Conservation (phyloP, 345 rosid species). For the Eucalyptus pauciflora region DNA sequence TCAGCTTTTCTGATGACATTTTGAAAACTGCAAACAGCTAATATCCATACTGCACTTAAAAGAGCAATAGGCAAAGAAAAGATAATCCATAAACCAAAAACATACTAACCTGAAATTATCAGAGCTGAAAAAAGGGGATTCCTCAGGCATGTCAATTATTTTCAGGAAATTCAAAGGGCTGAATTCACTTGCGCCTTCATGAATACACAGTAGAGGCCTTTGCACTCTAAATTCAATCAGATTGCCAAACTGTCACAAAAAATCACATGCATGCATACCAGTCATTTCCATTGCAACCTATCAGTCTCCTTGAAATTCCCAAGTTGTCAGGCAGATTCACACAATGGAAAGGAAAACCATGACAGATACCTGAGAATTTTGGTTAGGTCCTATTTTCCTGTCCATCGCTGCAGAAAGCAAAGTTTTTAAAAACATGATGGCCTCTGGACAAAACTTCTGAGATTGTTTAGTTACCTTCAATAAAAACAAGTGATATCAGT, state of each 20-base stretch:
- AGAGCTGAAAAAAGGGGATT: conserved; percentile 55
- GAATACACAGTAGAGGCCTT: conserved; percentile 38
- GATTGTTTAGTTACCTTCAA: conserved; percentile 63
- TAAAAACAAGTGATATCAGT: background rate
- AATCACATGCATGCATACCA: background rate
- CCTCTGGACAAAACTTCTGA: conserved; percentile 81
- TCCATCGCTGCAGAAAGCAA: conserved; percentile 50
- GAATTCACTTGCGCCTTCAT: conserved; percentile 26
- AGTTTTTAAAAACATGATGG: conserved; percentile 51
- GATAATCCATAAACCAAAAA: background rate
- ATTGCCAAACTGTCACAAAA: conserved; percentile 45
- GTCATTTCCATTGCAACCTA: background rate
- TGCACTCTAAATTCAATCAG: conserved; percentile 50
- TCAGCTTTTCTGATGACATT: background rate
- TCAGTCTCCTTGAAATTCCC: background rate
- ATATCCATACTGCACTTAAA: background rate
- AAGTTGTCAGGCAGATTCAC: background rate
- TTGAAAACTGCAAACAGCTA: background rate
- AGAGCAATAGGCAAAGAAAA: background rate
- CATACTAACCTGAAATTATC: conserved; percentile 62
- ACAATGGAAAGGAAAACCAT: background rate
- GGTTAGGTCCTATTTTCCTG: conserved; percentile 21
- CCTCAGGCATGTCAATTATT: conserved; percentile 55
- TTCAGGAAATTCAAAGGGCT: conserved; percentile 51
- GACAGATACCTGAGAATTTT: conserved; percentile 49